These are phyloP conservation scores for Daldinia eschscholtzii DNA, from an alignment of 2,329 filamentous ascomycete genomes.

Conservation along the genomic window DNA sequence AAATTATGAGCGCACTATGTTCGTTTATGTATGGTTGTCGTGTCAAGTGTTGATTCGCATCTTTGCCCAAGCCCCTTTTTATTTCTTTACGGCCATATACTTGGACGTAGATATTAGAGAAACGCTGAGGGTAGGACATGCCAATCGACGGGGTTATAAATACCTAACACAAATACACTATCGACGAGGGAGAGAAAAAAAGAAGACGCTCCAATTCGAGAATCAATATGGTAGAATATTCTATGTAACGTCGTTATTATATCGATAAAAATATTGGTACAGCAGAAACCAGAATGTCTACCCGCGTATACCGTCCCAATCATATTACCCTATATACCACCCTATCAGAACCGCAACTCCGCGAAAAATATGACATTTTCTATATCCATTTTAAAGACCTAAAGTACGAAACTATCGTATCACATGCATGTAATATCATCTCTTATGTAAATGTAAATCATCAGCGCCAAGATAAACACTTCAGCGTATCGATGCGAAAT, in stretches of 20 bases:
- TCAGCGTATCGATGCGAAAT: conserved; percentile 8
- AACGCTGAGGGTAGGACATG: neutral
- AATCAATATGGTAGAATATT: neutral
- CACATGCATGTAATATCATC: conserved; percentile 13
- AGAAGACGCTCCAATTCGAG: neutral
- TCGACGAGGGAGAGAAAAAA: no score
- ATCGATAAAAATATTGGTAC: neutral
- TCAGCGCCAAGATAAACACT: conserved; percentile 15
- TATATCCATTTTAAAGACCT: neutral
- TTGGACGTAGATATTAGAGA: neutral
- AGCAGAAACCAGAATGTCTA: neutral
- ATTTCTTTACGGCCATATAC: neutral
- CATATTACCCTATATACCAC: neutral
- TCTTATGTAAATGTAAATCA: conserved; percentile 8
- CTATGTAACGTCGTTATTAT: neutral
- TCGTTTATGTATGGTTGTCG: neutral
- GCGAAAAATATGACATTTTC: neutral
- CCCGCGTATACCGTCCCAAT: conserved; percentile 14
- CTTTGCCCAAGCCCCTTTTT: neutral
- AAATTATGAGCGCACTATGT: conserved; percentile 16
- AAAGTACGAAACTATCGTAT: neutral
- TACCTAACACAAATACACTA: neutral
- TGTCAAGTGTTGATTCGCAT: conserved; percentile 4
- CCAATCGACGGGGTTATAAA: neutral
- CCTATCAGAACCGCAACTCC: neutral